Evolutionary conservation across 208 protist species (phyloP), one percentile per base, ranked within the genome.

Genomic region (Acanthamoeba divionensis): DNA sequence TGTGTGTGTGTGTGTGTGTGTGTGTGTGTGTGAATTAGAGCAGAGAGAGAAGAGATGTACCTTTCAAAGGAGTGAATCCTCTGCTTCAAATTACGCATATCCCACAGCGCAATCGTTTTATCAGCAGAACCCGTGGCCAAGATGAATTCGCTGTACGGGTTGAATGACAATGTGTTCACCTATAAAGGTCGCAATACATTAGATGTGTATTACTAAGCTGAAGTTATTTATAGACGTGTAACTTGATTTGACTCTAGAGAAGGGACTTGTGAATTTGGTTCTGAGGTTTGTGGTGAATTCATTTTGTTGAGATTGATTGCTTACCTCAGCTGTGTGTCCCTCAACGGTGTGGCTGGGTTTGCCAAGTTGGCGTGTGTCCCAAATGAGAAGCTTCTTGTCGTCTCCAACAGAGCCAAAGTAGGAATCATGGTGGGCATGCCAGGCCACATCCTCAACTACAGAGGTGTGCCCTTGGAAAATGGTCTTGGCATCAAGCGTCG

Each of bases 381-480:
- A 98, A 44, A 95, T 75, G 15, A 93, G 73, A 0, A 99, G 91
- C 52, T 96, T 93, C n/a, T 94, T 94, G 93, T 99, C 98, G 93
- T 99, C 97, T 86, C 96, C 96, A 26, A 97, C 97, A 0, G 97
- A 98, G 36, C 95, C 97, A 80, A 99, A 97, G 47, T 98, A 88
- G 47, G 93, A 85, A 0, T 93, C 92, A 50, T 98, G 95, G 36
- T 95, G 91, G 18, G 71, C 60, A 91, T 99, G 97, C 97, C 97
- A 99, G 26, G 90, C 93, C 21, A 99, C 98, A 90, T 99, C 98
- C 80, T 98, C 97, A 0, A 98, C 97, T 15, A 96, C 93, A 24
- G 47, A 71, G 33, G 33, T 60, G 31, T 90, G 60, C 10, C 41
- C 57, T 36, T 24, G 29, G 85, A 54, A 90, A 21, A 90, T 52